These are phyloP conservation scores for Starmera pachycereana DNA, from an alignment of 805 yeast species.

Conservation along the genomic window DNA sequence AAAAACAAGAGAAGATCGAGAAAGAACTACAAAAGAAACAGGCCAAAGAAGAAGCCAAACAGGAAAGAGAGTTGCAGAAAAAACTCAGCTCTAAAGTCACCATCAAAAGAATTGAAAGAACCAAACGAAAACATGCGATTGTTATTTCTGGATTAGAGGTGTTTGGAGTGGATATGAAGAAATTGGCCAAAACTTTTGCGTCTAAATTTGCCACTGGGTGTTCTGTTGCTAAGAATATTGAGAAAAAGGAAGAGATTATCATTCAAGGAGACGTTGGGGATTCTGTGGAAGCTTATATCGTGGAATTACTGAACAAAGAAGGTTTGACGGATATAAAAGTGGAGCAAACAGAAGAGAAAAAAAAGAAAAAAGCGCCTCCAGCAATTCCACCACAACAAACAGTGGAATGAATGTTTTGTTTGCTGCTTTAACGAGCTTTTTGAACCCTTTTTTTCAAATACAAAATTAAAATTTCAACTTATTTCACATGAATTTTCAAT, in stretches of 20 bases:
- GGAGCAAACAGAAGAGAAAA: slow-evolving; percentile 79
- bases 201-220: slow-evolving; percentile 96
- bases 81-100: slow-evolving; percentile 71
- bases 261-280: slow-evolving; percentile 95
- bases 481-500: not conserved
- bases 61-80: slow-evolving; percentile 73
- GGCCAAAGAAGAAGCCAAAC: slow-evolving; percentile 75
- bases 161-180: slow-evolving; percentile 81
- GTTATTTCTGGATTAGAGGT: slow-evolving; percentile 84
- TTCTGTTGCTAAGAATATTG: slow-evolving; percentile 79
- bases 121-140: slow-evolving; percentile 79
- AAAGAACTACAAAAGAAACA: slow-evolving; percentile 79
- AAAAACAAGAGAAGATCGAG: slow-evolving; percentile 73
- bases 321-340: slow-evolving; percentile 80
- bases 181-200: slow-evolving; percentile 84
- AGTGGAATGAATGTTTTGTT: too few species aligned
- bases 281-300: slow-evolving; percentile 72
- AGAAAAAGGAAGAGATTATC: slow-evolving; percentile 83
- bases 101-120: slow-evolving; percentile 81
- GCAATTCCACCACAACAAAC: slow-evolving; percentile 1
- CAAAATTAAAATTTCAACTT: too few species aligned
- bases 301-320: slow-evolving; percentile 62
- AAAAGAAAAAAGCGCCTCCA: slow-evolving; percentile 44
- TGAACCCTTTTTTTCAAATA: too few species aligned
- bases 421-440: too few species aligned